phyloP scores from a whole-genome alignment of 2,329 filamentous ascomycete genomes.

The Penicillium aurantiogriseum region DNA sequence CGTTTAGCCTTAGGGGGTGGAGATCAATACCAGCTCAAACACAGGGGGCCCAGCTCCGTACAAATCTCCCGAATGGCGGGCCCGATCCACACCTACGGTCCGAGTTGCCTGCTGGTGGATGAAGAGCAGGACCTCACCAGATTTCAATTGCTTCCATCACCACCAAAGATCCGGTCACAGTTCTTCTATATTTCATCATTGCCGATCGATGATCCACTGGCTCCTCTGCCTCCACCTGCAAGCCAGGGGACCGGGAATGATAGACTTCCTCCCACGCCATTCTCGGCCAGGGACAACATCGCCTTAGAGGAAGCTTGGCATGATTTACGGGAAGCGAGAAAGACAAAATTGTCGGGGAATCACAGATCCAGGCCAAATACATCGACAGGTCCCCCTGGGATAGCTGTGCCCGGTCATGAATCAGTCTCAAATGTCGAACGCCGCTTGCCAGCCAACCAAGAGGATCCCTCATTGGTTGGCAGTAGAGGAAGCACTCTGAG shows the following conservation, averaged over 20 bases:
- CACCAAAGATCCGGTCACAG: slow-evolving; percentile 61
- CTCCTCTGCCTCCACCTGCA: slow-evolving; percentile 58
- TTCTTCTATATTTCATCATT: slow-evolving; percentile 84
- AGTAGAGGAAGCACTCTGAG: slow-evolving; percentile 20
- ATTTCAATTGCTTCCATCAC: slow-evolving; percentile 46
- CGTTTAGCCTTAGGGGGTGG: slow-evolving; percentile 7
- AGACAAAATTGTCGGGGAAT: slow-evolving; percentile 10
- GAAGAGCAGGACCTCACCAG: slow-evolving; percentile 35
- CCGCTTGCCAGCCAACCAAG: slow-evolving; percentile 14
- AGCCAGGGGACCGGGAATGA: slow-evolving; percentile 48
- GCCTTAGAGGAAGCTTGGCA: slow-evolving; percentile 78
- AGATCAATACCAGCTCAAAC: slow-evolving; percentile 1
- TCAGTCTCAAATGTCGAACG: slow-evolving; percentile 6
- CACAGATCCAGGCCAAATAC: slow-evolving; percentile 9
- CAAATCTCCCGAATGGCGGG: slow-evolving; percentile 35
- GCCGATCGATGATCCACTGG: slow-evolving; percentile 86
- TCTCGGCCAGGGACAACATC: slow-evolving; percentile 74
- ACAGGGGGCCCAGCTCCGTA: background rate
- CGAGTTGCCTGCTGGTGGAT: slow-evolving; percentile 54
- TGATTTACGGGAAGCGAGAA: slow-evolving; percentile 45
- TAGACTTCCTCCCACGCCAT: slow-evolving; percentile 69
- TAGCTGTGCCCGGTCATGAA: slow-evolving; percentile 28
- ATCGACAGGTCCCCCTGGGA: slow-evolving; percentile 15
- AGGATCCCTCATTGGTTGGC: slow-evolving; percentile 17
- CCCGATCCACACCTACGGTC: slow-evolving; percentile 58